Base-by-base conservation (phyloP, 1,139 yeast species). In the Suhomyces panamericanus region DNA sequence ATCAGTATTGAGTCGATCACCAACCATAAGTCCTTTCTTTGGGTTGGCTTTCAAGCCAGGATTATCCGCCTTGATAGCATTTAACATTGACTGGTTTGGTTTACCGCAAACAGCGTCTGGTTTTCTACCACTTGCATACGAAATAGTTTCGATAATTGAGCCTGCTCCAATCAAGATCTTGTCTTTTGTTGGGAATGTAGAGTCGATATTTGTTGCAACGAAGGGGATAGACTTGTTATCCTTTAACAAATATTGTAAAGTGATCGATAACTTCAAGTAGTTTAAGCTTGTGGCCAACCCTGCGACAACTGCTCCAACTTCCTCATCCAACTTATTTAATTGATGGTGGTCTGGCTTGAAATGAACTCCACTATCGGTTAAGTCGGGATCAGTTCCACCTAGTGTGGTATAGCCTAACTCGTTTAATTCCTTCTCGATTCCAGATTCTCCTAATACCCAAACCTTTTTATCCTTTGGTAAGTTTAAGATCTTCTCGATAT, bases 1-100 rank as follows among this genome's bases (percentile, higher is more conserved):
- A 58, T 93, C 99, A 1, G 99, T 93, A 62, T 93, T 91, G 49
- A 93, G 74, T 51, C 99, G 77, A 64, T 93, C 99, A 26, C 99
- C 99, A 51, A 93, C 81, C 98, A 93, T 93, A 53, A 93, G 77
- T 8, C 96, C 86, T 47, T 80, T 75, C 12, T 70, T 58, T 33
- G 88, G 85, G 48, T 81, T 80, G 32, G 80, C 69, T 17, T 66
- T 62, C 42, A 74, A 60, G 1, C 60, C 66, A 0, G 69, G 70
- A 57, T 81, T 78, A 41, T 83, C 84, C 8, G 88, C 87, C 51
- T 85, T 81, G 60, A 93, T 87, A 20, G 96, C 84, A 60, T 89
- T 87, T 84, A 93, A 80, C 97, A 93, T 91, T 42, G 86, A 84
- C 54, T 80, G 82, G 46, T 85, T 83, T 14, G 99, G 99, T 63